Percentiles rank a stretch among this genome's conserved stretches.
These are phyloP conservation scores for Byssothecium circinans DNA, from an alignment of 2,329 filamentous ascomycete genomes.

Conservation along the genomic window DNA sequence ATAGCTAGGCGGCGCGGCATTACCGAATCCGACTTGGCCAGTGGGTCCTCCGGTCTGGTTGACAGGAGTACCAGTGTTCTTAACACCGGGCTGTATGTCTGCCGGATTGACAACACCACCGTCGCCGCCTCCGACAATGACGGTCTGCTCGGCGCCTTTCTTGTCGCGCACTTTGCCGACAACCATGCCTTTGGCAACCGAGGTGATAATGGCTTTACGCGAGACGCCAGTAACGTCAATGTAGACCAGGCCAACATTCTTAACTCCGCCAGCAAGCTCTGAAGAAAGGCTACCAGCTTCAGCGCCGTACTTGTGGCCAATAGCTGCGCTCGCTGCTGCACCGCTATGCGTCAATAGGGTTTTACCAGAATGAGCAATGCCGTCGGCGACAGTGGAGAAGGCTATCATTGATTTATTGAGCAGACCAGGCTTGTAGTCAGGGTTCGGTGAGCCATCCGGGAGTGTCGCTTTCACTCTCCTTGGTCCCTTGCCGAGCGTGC, in stretches of 20 bases:
- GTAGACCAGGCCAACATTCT: conserved; percentile 96
- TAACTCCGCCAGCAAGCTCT: conserved; percentile 80
- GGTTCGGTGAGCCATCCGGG: conserved; percentile 65
- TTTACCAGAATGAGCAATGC: conserved; percentile 83
- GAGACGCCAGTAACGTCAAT: conserved; percentile 95
- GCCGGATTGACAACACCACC: conserved; percentile 49
- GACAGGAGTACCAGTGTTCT: conserved; percentile 33
- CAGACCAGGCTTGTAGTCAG: conserved; percentile 81
- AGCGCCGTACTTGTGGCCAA: conserved; percentile 83
- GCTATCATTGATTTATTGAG: conserved; percentile 97
- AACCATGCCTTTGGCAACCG: conserved; percentile 92
- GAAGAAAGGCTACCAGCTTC: conserved; percentile 80
- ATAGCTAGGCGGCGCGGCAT: conserved; percentile 39
- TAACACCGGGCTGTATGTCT: conserved; percentile 34
- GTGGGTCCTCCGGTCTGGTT: conserved; percentile 28
- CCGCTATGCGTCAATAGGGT: conserved; percentile 74
- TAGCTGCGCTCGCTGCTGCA: conserved; percentile 78
- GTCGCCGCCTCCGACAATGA: conserved; percentile 71
- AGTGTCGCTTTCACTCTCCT: conserved; percentile 64
- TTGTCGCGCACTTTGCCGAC: conserved; percentile 77
- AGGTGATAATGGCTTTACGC: conserved; percentile 85
- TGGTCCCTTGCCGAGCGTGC: conserved; percentile 65
- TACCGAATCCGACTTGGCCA: conserved; percentile 41
- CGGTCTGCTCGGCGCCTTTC: conserved; percentile 64
- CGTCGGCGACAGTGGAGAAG: conserved; percentile 91